Evolutionary conservation across 148 eudicot species (phyloP).

Genomic region (Euryodendron excelsum): DNA sequence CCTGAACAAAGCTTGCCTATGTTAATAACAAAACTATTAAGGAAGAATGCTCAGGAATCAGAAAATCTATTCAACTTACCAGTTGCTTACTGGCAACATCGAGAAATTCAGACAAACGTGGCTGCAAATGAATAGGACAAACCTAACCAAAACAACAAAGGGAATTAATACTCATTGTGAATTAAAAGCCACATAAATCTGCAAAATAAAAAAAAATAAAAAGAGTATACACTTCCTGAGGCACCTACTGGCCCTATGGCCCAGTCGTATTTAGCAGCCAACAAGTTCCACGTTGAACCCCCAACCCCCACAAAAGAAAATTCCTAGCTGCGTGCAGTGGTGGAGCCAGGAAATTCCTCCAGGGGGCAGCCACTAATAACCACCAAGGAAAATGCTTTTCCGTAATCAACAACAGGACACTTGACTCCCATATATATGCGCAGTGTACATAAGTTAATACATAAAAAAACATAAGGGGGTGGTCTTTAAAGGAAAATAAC

Average conservation of each 20-base stretch:
- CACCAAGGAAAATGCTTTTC: too few relatives aligned
- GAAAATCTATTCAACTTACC: slow-evolving; percentile 44
- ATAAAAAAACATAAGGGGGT: too few relatives aligned
- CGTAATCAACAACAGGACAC: too few relatives aligned
- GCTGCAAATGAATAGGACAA: slow-evolving; percentile 83
- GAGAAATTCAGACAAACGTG: slow-evolving; percentile 80
- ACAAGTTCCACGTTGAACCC: neutral
- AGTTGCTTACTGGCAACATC: slow-evolving; percentile 79
- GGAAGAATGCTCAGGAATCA: neutral
- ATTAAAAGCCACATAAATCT: neutral
- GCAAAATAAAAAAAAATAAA: neutral
- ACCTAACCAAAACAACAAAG: slow-evolving; percentile 48
- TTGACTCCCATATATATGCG: too few relatives aligned
- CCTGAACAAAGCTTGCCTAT: slow-evolving; percentile 37
- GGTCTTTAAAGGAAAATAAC: too few relatives aligned
- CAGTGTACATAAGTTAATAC: too few relatives aligned
- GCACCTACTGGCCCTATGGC: neutral
- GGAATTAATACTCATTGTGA: neutral
- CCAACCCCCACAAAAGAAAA: neutral
- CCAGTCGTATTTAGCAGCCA: neutral
- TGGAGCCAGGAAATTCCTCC: too few relatives aligned
- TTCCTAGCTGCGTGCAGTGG: too few relatives aligned
- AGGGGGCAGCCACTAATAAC: too few relatives aligned
- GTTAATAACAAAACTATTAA: slow-evolving; percentile 2
- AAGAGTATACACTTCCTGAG: neutral